Conservation (phyloP, 306 rosid genomes). For the Neltuma alba region DNA sequence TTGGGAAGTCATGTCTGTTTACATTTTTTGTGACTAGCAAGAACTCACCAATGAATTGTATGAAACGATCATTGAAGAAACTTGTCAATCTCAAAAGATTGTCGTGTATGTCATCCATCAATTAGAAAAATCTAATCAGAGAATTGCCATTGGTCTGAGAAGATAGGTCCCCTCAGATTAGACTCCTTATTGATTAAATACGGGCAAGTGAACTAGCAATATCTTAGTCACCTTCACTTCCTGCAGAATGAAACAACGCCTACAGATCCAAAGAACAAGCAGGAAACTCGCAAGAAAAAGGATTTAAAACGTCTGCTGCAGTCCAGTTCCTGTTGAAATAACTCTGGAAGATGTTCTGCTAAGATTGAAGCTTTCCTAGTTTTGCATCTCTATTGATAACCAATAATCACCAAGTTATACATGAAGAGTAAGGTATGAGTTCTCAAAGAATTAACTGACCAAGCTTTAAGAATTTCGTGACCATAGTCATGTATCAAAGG, state of each 20-base stretch:
- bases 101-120: slow-evolving; percentile 58
- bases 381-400: background rate
- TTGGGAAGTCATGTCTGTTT: slow-evolving; percentile 18
- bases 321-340: background rate
- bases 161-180: slow-evolving; percentile 35
- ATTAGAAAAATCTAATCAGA: slow-evolving; percentile 41
- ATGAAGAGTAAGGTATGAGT: background rate
- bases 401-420: background rate
- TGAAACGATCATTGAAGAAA: slow-evolving; percentile 52
- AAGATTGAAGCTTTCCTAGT: background rate
- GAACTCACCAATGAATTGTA: slow-evolving; percentile 59
- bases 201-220: background rate
- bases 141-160: slow-evolving; percentile 48
- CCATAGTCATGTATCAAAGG: background rate
- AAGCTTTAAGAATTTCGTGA: background rate
- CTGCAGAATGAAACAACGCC: background rate
- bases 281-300: slow-evolving; percentile 2
- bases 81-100: slow-evolving; percentile 53
- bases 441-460: background rate
- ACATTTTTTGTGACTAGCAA: background rate
- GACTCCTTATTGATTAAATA: background rate
- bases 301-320: background rate
- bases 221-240: background rate
- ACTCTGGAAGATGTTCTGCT: background rate
- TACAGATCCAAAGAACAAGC: background rate